Conservation (phyloP, 2,329 filamentous ascomycete species). For the Coniochaeta hoffmannii region DNA sequence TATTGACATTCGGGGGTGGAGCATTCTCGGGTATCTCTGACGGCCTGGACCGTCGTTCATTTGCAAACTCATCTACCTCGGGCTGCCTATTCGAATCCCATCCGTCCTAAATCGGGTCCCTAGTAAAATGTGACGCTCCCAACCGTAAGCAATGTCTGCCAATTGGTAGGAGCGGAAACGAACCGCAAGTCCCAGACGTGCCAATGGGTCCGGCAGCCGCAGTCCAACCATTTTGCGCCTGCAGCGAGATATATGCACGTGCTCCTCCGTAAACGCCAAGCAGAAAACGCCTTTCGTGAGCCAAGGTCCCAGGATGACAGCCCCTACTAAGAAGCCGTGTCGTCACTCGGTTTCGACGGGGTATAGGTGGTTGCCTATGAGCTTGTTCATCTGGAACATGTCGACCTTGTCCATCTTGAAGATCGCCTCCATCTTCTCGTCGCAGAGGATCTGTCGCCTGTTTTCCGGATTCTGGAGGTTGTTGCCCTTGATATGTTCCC, state of each 20-base stretch:
- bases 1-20: background rate
- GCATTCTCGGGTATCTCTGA: background rate
- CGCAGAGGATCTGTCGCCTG: constrained; percentile 87
- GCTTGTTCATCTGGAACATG: constrained; percentile 99
- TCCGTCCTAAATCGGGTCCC: background rate
- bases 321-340: background rate
- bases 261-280: background rate
- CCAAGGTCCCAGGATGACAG: background rate
- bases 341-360: constrained; percentile 51
- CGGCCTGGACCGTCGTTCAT: too few species aligned
- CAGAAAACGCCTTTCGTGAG: background rate
- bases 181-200: too few species aligned
- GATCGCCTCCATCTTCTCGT: constrained; percentile 82
- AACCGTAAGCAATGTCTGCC: background rate
- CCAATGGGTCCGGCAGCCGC: too few species aligned
- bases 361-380: constrained; percentile 84
- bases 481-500: constrained; percentile 87
- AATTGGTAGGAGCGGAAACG: background rate
- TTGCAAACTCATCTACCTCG: background rate
- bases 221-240: background rate
- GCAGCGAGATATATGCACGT: background rate
- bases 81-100: background rate
- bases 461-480: constrained; percentile 86
- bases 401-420: constrained; percentile 89
- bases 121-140: background rate